Conservation (phyloP, 305 asterid genomes). For the Fraxinus greggii region DNA sequence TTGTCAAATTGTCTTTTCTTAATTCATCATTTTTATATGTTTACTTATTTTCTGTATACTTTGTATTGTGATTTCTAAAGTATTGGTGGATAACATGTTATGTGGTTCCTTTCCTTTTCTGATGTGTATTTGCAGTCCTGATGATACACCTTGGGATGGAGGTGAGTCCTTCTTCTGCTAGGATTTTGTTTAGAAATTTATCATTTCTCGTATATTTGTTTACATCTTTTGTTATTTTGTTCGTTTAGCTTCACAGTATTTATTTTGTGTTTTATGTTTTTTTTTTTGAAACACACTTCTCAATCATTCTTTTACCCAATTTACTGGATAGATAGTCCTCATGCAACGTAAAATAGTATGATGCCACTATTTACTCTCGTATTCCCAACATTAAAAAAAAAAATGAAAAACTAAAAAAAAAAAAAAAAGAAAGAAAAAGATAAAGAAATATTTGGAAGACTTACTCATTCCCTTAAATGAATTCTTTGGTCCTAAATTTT, state of each 20-base stretch:
- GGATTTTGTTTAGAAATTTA: background rate
- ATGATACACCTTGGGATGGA: slow-evolving; percentile 85
- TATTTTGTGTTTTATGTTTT: background rate
- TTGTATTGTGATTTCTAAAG: slow-evolving; percentile 15
- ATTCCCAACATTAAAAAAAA: background rate
- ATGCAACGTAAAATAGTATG: slow-evolving; percentile 10
- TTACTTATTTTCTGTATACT: background rate
- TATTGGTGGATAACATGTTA: slow-evolving; percentile 36
- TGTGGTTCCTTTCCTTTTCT: slow-evolving; percentile 42
- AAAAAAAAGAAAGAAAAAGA: too few relatives aligned
- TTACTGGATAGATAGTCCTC: slow-evolving; percentile 2
- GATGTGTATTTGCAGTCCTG: slow-evolving; percentile 64
- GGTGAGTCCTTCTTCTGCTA: slow-evolving; percentile 47
- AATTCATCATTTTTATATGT: background rate
- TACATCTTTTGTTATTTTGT: background rate
- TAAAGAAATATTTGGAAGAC: background rate
- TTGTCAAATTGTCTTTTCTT: background rate
- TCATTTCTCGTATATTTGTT: background rate
- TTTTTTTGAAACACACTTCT: background rate
- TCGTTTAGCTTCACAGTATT: background rate
- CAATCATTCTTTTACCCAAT: background rate
- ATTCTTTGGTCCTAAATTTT: background rate
- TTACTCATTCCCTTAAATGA: background rate
- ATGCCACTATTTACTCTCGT: background rate
- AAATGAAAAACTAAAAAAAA: background rate